A percentile compares a stretch with the other conserved stretches of the same genome.
Conservation (phyloP, 164 flowering plant genomes). For the Annona cherimola region DNA sequence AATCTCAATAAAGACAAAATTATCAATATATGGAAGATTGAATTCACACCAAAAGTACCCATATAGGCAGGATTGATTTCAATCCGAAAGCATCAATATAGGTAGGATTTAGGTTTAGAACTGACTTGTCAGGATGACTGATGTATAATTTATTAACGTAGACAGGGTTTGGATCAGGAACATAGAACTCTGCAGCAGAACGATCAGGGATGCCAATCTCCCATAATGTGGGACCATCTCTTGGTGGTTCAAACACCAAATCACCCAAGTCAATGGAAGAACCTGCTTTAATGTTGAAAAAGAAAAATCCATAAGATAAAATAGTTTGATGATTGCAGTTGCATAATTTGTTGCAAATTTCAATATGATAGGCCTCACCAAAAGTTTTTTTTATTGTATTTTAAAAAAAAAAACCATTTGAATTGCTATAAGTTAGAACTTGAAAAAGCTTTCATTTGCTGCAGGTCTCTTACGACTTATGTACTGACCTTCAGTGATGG, state of each 20-base stretch:
- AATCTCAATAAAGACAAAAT: too few species aligned
- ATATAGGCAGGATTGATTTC: too few species aligned
- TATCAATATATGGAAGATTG: too few species aligned
- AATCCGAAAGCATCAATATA: not conserved
- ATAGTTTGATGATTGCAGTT: too few species aligned
- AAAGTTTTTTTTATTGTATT: too few species aligned
- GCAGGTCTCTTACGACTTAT: not conserved
- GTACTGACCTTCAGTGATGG: constrained; percentile 49
- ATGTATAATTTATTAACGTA: constrained; percentile 63
- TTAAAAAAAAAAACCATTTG: not conserved
- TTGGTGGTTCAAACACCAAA: constrained; percentile 64
- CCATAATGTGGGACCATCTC: constrained; percentile 87
- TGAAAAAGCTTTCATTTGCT: not conserved
- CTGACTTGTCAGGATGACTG: constrained; percentile 63
- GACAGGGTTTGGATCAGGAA: constrained; percentile 72
- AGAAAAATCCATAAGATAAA: not conserved
- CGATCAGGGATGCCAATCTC: constrained; percentile 92
- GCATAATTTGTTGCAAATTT: not conserved
- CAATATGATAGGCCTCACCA: not conserved
- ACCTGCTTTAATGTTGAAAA: constrained; percentile 31
- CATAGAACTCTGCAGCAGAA: constrained; percentile 66
- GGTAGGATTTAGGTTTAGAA: not conserved
- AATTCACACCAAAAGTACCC: too few species aligned
- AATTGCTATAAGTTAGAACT: not conserved
- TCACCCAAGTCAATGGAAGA: constrained; percentile 46